Evolutionary conservation across 176 grass and related monocot species (phyloP), one percentile per base, ranked within the genome.

Genomic region (Poa pratensis): DNA sequence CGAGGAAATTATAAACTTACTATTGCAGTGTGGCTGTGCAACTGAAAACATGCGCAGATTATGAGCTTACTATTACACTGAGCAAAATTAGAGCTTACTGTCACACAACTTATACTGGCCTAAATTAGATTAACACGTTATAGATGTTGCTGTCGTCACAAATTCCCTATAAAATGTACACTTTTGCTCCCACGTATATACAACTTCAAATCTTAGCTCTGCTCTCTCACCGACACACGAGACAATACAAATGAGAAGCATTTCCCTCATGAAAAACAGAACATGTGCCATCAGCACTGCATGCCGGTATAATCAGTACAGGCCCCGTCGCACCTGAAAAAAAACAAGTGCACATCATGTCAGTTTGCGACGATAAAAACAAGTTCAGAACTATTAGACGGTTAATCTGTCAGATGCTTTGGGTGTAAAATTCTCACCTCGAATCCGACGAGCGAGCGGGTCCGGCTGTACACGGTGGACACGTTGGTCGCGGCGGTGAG

Each of bases 361-460:
- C 45, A 3, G 45, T 58, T 20, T 30, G 59, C 73, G 26, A 91
- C n/a, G 51, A 68, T 48, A 6, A 42, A 28, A 68, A 22, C 0
- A 20, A 71, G 68, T 23, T 20, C 2, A 69, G 9, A 39, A 1
- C 4, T 46, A 24, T 6, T 46, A 46, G 23, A 22, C 70, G 4
- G 45, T 46, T 30, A 23, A 10, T 75, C 24, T 19, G 15, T 6
- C 0, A 50, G 71, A 67, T 67, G 69, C 67, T 9, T 9, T 24
- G 6, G 13, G 69, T 1, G 3, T 16, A 49, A 14, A 19, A 30
- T 1, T 37, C 64, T 74, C 11, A 94, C 94, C 94, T 96, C 90
- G 79, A 96, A 92, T 58, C 90, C 85, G 80, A 90, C 82, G 74
- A 92, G 86, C 81, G 89, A 95, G 55, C 90, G 82, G 72, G 88